A percentile compares a stretch with the other conserved stretches of the same genome.
phyloP scores from a whole-genome alignment of 2,329 filamentous ascomycete species.

The Aspergillus proliferans region DNA sequence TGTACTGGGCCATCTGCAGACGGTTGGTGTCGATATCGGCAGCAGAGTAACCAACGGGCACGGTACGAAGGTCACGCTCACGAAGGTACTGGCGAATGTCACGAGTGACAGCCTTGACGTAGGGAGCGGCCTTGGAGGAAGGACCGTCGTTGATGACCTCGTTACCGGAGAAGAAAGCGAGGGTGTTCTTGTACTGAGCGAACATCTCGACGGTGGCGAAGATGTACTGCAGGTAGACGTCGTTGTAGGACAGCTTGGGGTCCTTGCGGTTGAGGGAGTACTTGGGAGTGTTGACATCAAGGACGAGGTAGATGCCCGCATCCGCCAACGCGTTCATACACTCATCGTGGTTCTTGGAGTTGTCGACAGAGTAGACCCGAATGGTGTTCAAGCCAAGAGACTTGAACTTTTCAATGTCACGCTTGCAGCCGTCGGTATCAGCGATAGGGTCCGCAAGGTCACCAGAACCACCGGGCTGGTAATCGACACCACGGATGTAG shows the following conservation, averaged over 20 bases:
- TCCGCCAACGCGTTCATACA: slow-evolving; percentile 78
- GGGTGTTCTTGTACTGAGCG: slow-evolving; percentile 73
- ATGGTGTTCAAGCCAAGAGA: slow-evolving; percentile 84
- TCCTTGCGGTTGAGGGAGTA: slow-evolving; percentile 79
- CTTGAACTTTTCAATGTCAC: slow-evolving; percentile 76
- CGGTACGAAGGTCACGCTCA: slow-evolving; percentile 54
- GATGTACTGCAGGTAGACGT: slow-evolving; percentile 74
- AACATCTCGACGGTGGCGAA: slow-evolving; percentile 87
- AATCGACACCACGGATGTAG: slow-evolving; percentile 53
- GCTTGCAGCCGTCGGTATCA: slow-evolving; percentile 62
- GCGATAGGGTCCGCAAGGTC: slow-evolving; percentile 67
- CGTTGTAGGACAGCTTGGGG: slow-evolving; percentile 76
- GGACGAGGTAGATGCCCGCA: slow-evolving; percentile 84
- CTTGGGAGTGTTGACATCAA: slow-evolving; percentile 84
- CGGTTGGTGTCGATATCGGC: slow-evolving; percentile 79
- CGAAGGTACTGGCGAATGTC: slow-evolving; percentile 68
- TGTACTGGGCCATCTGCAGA: slow-evolving; percentile 78
- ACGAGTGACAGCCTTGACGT: slow-evolving; percentile 72
- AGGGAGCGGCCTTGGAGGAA: slow-evolving; percentile 62
- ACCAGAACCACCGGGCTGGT: slow-evolving; percentile 60
- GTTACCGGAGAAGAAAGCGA: slow-evolving; percentile 79
- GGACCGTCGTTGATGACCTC: slow-evolving; percentile 68
- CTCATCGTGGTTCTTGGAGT: slow-evolving; percentile 69
- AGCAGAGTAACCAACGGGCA: slow-evolving; percentile 69
- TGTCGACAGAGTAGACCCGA: slow-evolving; percentile 89